A percentile compares a stretch with the other conserved stretches of the same genome.
Conservation (phyloP, 2,329 filamentous ascomycete genomes). For the Trichoderma citrinoviride region DNA sequence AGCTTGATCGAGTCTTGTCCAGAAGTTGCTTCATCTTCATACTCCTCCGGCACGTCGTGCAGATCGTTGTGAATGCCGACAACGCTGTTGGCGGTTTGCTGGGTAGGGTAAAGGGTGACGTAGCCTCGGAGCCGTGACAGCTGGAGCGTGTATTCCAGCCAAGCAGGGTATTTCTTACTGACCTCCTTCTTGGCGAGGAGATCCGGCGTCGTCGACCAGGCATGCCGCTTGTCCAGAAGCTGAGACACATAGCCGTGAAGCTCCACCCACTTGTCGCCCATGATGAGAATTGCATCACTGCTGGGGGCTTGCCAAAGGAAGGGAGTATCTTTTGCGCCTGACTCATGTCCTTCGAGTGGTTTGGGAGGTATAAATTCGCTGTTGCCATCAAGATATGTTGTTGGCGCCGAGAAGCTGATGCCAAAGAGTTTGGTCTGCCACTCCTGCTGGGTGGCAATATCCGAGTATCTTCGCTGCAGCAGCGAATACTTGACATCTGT, state of each 20-base stretch:
- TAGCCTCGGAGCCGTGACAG: constrained; percentile 76
- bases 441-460: constrained; percentile 41
- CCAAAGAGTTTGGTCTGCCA: constrained; percentile 64
- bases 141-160: constrained; percentile 75
- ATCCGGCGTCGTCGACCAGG: constrained; percentile 36
- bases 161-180: constrained; percentile 68
- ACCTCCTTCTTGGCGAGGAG: constrained; percentile 56
- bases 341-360: constrained; percentile 23
- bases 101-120: constrained; percentile 73
- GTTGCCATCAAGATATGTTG: constrained; percentile 59
- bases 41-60: constrained; percentile 69
- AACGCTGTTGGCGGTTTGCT: constrained; percentile 52
- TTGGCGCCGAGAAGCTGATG: constrained; percentile 74
- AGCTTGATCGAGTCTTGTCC: constrained; percentile 24
- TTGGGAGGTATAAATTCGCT: constrained; percentile 51
- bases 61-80: constrained; percentile 78
- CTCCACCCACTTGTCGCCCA: constrained; percentile 83
- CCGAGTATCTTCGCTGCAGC: constrained; percentile 74
- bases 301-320: constrained; percentile 86
- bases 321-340: constrained; percentile 43
- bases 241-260: constrained; percentile 76
- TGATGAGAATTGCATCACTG: constrained; percentile 76
- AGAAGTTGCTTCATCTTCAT: constrained; percentile 34
- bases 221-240: constrained; percentile 49
- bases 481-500: constrained; percentile 71